Evolutionary conservation across 257 asterid genomes (phyloP), one percentile per base, ranked within the genome.

Genomic region (Ilex asprella): DNA sequence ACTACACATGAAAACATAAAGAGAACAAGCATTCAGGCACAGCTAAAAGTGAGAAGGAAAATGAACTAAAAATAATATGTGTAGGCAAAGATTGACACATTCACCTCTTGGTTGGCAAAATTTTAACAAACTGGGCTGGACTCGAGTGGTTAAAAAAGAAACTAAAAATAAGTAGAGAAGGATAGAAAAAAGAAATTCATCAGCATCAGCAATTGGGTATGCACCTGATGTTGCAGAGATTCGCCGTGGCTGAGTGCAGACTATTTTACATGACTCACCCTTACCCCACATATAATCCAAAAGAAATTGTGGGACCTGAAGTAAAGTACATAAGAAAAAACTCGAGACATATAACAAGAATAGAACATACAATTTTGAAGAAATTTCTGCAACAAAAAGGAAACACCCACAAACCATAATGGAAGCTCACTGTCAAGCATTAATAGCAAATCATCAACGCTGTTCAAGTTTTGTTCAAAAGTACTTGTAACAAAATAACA

Each of bases 221-320:
- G 47, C 63, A 82, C 99, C 99, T 80, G 99, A 92, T 53, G 80
- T 85, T 44, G 99, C 97, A 76, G 99, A 89, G 51, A 92, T 87
- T 69, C 97, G 78, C 59, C 99, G 80, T 16, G 99, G 97, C 76
- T 92, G 99, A 56, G 96, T 83, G 72, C 99, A 92, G 55, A 92
- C 81, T 64, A 92, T 73, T 83, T 92, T 92, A 78, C 96, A 89
- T 16, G 82, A 14, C 82, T 86, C 86, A 39, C 95, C 91, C 74
- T 76, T 86, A 64, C 85, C 73, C 99, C 99, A 92, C 67, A 76
- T 80, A 75, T 84, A 88, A 74, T 92, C 99, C 78, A 92, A 73
- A 72, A 92, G 72, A 82, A 72, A 86, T 71, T 89, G 99, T 6
- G 99, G 99, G 65, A 92, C 97, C 99, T 92, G 73, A 51, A 66